Evolutionary conservation across 495 filamentous ascomycete species (phyloP), one percentile per base, ranked within the genome.

Genomic region (Neurospora sp.): DNA sequence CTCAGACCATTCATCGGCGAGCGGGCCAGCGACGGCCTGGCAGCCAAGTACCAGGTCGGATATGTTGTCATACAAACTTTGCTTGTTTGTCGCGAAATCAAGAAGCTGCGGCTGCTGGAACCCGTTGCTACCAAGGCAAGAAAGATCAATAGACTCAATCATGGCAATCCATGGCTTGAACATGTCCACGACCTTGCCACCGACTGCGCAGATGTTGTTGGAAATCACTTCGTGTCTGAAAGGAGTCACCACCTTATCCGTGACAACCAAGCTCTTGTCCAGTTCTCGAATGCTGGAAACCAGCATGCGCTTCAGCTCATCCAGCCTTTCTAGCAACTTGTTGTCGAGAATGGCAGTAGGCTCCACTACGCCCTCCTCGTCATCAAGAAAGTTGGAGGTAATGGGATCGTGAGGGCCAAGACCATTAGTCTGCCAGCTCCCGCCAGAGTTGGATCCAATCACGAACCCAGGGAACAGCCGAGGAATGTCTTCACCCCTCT

Each of bases 1-100:
- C 76, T 96, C 94, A 27, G 94, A 89, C 96, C 96, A 99, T 81
- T 99, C 96, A 79, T 99, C 96, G 12, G 91, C 92, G 39, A 99
- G 84, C 41, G 96, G 95, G 16, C 93, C 92, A 12, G 94, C 91
- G 12, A 98, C 90, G 9, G 89, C 89, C 80, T 98, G 95, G 79
- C 94, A 97, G 71, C 90, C 89, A 22, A 97, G 78, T 14, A 98
- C 82, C 61, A 99, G 87, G 78, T 99, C 96, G 59, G 93, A 93
- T 73, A 97, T 91, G 27, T 92, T 91, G 82, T 98, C 96, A 79
- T 98, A 98, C 40, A 96, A 83, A 73, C 90, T 89, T 79, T 99
- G 96, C 83, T 98, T 98, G 76, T 96, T 93, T 39, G 89, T 86
- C 75, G 89, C 89, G 79, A 97, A 97, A 76, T 98, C 96, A 40